Evolutionary conservation across 495 filamentous ascomycete genomes (phyloP).

Genomic region (Aspergillus carlsbadensis): DNA sequence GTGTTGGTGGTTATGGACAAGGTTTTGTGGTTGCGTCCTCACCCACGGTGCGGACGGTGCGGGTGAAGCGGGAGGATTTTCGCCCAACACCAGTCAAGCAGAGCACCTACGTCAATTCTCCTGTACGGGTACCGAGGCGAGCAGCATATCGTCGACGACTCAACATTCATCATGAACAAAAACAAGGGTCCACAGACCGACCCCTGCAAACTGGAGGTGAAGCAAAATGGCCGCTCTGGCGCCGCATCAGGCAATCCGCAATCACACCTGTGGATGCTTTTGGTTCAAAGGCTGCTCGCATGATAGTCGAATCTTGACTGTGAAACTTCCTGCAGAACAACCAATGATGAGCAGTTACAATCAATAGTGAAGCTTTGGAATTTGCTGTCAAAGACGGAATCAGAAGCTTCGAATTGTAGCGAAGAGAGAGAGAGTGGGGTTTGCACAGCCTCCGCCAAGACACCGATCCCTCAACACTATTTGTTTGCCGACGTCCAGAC

Average conservation of each 20-base stretch:
- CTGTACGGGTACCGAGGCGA: background rate
- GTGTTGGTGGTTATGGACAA: background rate
- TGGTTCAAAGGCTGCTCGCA: background rate
- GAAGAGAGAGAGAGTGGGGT: background rate
- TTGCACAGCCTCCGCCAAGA: slow-evolving; percentile 16
- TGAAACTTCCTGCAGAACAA: background rate
- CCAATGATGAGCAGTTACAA: background rate
- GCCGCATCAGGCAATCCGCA: background rate
- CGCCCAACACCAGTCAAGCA: too few species aligned
- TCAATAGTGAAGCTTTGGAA: slow-evolving; percentile 6
- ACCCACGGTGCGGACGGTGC: too few species aligned
- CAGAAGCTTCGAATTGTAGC: background rate
- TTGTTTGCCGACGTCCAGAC: background rate
- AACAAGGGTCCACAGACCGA: background rate
- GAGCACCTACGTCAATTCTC: too few species aligned
- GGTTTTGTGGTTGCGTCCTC: background rate
- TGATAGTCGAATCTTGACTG: background rate
- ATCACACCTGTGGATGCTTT: too few species aligned
- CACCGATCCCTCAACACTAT: background rate
- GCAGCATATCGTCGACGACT: background rate
- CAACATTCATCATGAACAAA: background rate
- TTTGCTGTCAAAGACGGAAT: background rate
- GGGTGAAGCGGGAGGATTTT: too few species aligned
- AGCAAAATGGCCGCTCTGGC: background rate
- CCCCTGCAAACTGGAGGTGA: background rate